phyloP scores from a whole-genome alignment of 2,329 filamentous ascomycete genomes.

The Colletotrichum chrysophilum region DNA sequence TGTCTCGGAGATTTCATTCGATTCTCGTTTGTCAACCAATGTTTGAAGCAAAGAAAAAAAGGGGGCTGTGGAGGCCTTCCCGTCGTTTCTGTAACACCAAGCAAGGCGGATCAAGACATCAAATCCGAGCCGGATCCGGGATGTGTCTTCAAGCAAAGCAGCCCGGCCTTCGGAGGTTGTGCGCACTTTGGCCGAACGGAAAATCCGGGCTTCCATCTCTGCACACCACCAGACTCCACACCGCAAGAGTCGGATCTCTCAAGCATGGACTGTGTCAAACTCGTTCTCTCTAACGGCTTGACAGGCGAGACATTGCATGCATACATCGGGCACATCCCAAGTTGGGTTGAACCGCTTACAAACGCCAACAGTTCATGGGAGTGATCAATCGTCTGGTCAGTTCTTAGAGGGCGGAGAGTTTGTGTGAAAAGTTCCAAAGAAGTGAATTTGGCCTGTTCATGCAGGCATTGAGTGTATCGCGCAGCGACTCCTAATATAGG shows the following conservation, averaged over 20 bases:
- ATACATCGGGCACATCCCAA: neutral
- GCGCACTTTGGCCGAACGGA: neutral
- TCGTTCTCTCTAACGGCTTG: neutral
- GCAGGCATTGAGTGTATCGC: neutral
- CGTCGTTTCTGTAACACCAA: neutral
- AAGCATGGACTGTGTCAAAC: constrained; percentile 11
- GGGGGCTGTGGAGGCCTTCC: neutral
- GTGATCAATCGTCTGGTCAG: neutral
- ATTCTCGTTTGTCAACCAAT: neutral
- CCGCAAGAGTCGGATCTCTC: neutral
- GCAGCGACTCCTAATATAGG: neutral
- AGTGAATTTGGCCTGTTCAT: neutral
- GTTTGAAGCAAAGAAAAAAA: neutral
- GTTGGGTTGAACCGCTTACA: neutral
- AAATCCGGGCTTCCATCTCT: neutral
- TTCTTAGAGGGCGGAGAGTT: neutral
- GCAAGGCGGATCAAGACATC: neutral
- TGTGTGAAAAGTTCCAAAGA: neutral
- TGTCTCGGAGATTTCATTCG: neutral
- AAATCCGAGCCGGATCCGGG: constrained; percentile 4
- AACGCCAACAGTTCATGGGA: neutral
- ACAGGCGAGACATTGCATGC: neutral
- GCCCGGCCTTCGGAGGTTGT: neutral
- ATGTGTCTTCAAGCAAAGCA: neutral
- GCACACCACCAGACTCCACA: neutral